Conservation (phyloP, 371 early-diverging fungal genomes). For the Basidiobolus meristosporus region DNA sequence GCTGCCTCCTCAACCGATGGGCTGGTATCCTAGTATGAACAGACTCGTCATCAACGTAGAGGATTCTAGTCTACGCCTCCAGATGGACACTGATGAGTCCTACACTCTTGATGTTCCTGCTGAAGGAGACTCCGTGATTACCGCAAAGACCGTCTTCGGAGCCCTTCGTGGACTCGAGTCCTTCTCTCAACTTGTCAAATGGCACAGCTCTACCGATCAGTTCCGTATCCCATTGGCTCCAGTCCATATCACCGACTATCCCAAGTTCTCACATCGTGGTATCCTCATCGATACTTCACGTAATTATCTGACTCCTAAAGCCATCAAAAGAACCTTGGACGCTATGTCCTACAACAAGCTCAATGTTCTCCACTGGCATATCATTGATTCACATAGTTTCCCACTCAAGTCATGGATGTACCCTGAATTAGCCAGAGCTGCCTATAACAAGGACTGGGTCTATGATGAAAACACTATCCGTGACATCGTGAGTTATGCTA, state of each 20-base stretch:
- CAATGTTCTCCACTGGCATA: constrained; percentile 76
- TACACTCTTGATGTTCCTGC: too few relatives aligned
- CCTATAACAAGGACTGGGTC: constrained; percentile 27
- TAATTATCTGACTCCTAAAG: constrained; percentile 43
- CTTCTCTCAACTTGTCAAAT: too few relatives aligned
- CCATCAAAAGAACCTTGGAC: constrained; percentile 39
- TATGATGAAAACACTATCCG: constrained; percentile 37
- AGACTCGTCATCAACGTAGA: too few relatives aligned
- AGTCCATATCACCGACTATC: constrained; percentile 38
- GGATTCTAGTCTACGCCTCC: too few relatives aligned
- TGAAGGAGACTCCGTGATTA: too few relatives aligned
- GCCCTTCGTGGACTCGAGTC: too few relatives aligned
- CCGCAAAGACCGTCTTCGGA: too few relatives aligned
- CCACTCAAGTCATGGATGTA: constrained; percentile 30
- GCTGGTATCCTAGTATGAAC: too few relatives aligned
- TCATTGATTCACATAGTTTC: constrained; percentile 61
- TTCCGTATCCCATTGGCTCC: too few relatives aligned
- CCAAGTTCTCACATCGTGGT: constrained; percentile 51
- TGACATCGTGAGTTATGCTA: constrained; percentile 33
- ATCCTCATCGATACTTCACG: constrained; percentile 57
- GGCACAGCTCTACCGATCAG: too few relatives aligned
- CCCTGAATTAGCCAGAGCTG: constrained; percentile 41
- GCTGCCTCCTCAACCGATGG: too few relatives aligned
- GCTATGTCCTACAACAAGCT: constrained; percentile 63
- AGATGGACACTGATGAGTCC: too few relatives aligned